Evolutionary conservation across 2,329 filamentous ascomycete genomes (phyloP).

Genomic region (Scedosporium apiospermum): DNA sequence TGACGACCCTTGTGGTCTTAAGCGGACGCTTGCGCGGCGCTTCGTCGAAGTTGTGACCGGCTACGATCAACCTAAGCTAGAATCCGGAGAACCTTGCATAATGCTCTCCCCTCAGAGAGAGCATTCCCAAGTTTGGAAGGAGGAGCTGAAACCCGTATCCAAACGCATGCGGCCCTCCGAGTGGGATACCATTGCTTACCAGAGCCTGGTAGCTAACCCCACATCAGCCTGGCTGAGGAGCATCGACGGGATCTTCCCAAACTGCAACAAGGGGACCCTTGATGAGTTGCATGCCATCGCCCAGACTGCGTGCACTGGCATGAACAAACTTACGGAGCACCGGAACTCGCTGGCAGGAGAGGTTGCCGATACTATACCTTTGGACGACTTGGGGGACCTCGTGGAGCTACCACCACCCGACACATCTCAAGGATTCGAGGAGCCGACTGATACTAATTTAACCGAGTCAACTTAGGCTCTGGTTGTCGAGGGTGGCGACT

Average conservation of each 20-base stretch:
- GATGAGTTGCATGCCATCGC: slow-evolving; percentile 33
- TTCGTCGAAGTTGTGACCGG: slow-evolving; percentile 8
- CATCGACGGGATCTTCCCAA: slow-evolving; percentile 31
- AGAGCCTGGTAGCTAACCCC: slow-evolving; percentile 22
- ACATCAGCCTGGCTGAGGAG: slow-evolving; percentile 27
- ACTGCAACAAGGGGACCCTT: slow-evolving; percentile 33
- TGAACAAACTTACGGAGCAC: slow-evolving; percentile 29
- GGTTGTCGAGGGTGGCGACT: neutral
- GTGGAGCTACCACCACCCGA: neutral
- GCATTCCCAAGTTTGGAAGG: neutral
- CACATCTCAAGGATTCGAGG: neutral
- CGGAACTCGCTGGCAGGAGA: neutral
- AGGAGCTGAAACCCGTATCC: neutral
- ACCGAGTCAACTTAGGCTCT: neutral
- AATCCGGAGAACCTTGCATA: neutral
- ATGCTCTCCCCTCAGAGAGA: neutral
- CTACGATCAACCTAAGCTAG: slow-evolving; percentile 2
- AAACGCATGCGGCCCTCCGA: slow-evolving; percentile 2
- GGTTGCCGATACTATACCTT: neutral
- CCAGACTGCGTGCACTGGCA: slow-evolving; percentile 31
- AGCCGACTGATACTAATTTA: neutral
- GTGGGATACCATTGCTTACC: slow-evolving; percentile 8
- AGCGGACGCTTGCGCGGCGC: neutral
- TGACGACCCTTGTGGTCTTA: slow-evolving; percentile 3
- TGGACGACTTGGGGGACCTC: neutral